Base-by-base conservation (phyloP, 768 basidiomycete species). In the Podaxis mareebaensis region DNA sequence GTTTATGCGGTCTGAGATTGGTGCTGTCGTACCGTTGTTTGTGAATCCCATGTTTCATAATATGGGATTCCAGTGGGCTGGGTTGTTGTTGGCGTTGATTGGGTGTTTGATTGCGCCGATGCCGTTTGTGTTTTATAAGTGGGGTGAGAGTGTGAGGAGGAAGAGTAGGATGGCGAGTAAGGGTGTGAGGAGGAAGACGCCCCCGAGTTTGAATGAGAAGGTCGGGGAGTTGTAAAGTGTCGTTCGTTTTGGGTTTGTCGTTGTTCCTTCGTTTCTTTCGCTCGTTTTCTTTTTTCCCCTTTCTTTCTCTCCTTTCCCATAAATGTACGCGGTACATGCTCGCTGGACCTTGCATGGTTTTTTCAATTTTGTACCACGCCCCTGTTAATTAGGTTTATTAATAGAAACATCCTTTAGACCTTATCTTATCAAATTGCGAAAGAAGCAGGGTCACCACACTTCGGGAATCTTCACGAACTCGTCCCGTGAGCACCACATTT, bases 121-220 rank as follows among this genome's bases (percentile, higher is more conserved):
- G 58, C 77, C 78, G 13, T 81, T 78, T 60, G 65, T 81, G 11
- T 80, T 81, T 60, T 79, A 71, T 54, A 65, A 66, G 53, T 76
- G 74, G 65, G 85, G 84, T 3, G 74, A 76, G 28, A 64, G 52
- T 36, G 81, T 86, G 52, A 72, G 85, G 57, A 46, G 42, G 53
- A 53, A 60, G 13, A 67, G 65, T 62, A 60, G 46, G 15, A 44
- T 67, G 13, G 71, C 71, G 13, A 67, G 68, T 24, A 64, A 68
- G 61, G 44, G 7, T 55, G 30, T 48, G 22, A 24, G 53, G 46
- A 46, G 38, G 40, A 33, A 33, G 8, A 33, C 2, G 8, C 33
- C 33, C 33, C 33, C 33, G 2, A 33, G 33, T 33, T 33, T 33
- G 33, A 3, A 3, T 33, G 33, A 33, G 33, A 33, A 33, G 33